phyloP scores from a whole-genome alignment of 1,139 yeast species.

The Blastobotrys serpentis region DNA sequence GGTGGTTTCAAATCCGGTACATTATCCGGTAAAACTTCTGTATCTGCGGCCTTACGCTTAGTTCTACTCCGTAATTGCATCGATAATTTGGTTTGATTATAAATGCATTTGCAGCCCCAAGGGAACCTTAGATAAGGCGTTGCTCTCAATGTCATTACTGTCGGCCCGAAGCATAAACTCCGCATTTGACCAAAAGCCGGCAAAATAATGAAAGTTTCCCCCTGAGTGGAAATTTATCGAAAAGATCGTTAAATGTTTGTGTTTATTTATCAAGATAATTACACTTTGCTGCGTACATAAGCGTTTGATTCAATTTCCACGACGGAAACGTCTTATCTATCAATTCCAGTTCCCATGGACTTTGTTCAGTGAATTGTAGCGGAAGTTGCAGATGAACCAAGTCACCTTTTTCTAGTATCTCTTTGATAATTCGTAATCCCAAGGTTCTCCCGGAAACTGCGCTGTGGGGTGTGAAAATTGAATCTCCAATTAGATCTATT shows the following conservation, averaged over 20 bases:
- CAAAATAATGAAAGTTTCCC: background rate
- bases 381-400: background rate
- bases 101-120: background rate
- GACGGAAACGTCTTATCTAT: background rate
- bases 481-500: slow-evolving; percentile 2
- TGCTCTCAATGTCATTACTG: background rate
- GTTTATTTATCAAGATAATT: background rate
- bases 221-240: background rate
- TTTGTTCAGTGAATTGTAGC: background rate
- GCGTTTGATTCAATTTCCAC: background rate
- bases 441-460: slow-evolving; percentile 3
- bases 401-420: background rate
- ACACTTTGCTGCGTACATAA: background rate
- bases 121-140: background rate
- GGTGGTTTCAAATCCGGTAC: slow-evolving; percentile 1
- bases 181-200: too few species aligned
- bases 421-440: background rate
- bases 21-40: background rate
- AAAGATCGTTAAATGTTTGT: background rate
- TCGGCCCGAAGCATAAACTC: slow-evolving; percentile 4
- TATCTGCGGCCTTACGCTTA: background rate
- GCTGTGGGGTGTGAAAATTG: slow-evolving; percentile 3
- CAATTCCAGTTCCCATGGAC: slow-evolving; percentile 2
- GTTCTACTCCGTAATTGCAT: slow-evolving; percentile 6
- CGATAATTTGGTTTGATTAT: background rate